Evolutionary conservation across 2,329 filamentous ascomycete genomes (phyloP).

Genomic region (Arthrobotrys megalospora): DNA sequence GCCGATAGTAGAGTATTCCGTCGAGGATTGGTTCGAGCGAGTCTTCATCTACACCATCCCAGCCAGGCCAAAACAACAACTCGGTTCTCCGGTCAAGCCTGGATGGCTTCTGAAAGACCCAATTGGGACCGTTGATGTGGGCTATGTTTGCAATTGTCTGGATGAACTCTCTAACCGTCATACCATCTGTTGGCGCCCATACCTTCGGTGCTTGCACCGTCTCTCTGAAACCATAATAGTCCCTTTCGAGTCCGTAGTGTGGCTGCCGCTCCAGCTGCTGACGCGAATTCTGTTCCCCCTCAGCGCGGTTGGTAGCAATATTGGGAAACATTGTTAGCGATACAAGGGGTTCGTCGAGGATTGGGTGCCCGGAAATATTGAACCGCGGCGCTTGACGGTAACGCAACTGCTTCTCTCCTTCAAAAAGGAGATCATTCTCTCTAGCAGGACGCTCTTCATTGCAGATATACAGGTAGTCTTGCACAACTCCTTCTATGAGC

Average conservation of each 20-base stretch:
- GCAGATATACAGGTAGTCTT: slow-evolving; percentile 7
- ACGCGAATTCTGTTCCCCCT: background rate
- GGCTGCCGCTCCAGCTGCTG: background rate
- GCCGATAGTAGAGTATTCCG: slow-evolving; percentile 8
- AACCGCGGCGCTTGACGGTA: background rate
- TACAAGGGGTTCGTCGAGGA: slow-evolving; percentile 3
- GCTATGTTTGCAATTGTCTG: background rate
- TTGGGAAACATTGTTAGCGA: background rate
- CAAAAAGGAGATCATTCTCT: background rate
- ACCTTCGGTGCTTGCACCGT: background rate
- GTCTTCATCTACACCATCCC: slow-evolving; percentile 8
- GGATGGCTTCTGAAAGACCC: background rate
- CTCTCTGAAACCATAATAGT: slow-evolving; percentile 3
- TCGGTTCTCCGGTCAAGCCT: background rate
- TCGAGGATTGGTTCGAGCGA: slow-evolving; percentile 11
- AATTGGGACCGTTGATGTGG: background rate
- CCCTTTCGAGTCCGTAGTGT: slow-evolving; percentile 6
- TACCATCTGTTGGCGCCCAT: background rate
- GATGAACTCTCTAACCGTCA: slow-evolving; percentile 7
- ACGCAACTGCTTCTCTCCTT: background rate
- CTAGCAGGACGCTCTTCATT: background rate
- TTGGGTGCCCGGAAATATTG: background rate
- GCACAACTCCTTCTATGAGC: background rate
- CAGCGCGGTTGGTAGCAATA: background rate
- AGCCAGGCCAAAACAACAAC: slow-evolving; percentile 7